Evolutionary conservation across 768 basidiomycete species (phyloP), one percentile per base, ranked within the genome.

Genomic region (Multifurca ochricompacta): DNA sequence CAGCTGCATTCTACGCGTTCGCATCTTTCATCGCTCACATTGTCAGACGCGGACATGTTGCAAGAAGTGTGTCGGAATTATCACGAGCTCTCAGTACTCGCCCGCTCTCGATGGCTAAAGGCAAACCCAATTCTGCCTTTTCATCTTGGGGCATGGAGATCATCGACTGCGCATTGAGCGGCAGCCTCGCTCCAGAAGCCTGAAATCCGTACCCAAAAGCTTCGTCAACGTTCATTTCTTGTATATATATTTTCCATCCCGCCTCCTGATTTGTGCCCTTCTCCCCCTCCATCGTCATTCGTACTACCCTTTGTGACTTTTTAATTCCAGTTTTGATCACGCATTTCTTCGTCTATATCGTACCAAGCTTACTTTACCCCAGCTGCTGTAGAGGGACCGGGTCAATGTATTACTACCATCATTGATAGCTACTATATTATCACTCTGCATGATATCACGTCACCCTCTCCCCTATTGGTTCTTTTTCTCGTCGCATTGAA

Each of bases 401-500:
- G 45, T 28, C 51, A 52, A 44, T 59, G 57, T 59, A 59, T 35
- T 54, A 51, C 45, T 40, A 54, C 49, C 58, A 59, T 51, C 46
- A 54, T 40, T 37, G 51, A 50, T 46, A 51, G 44, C 41, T 27
- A 59, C 18, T 59, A 61, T 53, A 59, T 46, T 52, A 54, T 52
- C 45, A 41, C 34, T 19, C 21, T n/a, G 27, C 41, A 45, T 40
- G 37, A 34, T 23, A 56, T 34, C 4, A 31, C 19, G 45, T 37
- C 14, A 16, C 41, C 31, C 31, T 14, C 16, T 6, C 14, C 21
- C 8, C 32, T 23, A 89, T 73, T 90, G 86, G 60, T 72, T 81
- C 77, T 91, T 91, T 74, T 75, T 88, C 66, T 87, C 86, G 46
- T 74, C 72, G 85, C 81, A 63, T 69, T 81, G 63, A 77, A 87